Conservation (phyloP, 169 alveolate genomes). For the Plasmodium reichenowi region DNA sequence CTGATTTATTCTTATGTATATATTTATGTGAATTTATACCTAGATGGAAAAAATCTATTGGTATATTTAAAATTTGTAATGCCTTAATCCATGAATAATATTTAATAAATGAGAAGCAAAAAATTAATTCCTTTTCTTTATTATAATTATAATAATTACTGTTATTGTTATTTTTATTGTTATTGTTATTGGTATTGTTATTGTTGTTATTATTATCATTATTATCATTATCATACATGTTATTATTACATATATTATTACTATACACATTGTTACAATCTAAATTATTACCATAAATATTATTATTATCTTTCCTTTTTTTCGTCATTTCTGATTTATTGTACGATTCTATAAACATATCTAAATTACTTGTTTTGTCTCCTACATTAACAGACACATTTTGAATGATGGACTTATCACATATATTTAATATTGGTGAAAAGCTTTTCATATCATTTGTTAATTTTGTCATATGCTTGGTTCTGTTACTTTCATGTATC, state of each 20-base stretch:
- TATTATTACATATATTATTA: too few relatives aligned
- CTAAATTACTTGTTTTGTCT: too few relatives aligned
- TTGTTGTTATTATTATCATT: slow-evolving; percentile 23
- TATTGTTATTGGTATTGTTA: slow-evolving; percentile 4
- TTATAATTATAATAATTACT: not conserved
- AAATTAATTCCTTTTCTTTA: slow-evolving; percentile 55
- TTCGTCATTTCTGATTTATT: too few relatives aligned
- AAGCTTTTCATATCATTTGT: too few relatives aligned
- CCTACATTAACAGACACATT: too few relatives aligned
- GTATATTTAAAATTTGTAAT: slow-evolving; percentile 34
- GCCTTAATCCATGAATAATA: slow-evolving; percentile 70
- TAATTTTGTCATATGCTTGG: too few relatives aligned
- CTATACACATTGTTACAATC: too few relatives aligned
- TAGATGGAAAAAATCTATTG: slow-evolving; percentile 58
- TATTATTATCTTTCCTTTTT: not conserved
- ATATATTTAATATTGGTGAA: too few relatives aligned
- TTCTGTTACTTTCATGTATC: too few relatives aligned
- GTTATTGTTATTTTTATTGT: not conserved
- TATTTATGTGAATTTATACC: slow-evolving; percentile 66
- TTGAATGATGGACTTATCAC: too few relatives aligned
- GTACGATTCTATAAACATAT: too few relatives aligned
- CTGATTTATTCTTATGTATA: not conserved
- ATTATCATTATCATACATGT: not conserved
- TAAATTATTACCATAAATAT: not conserved
- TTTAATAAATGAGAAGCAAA: slow-evolving; percentile 54